Evolutionary conservation across 805 yeast genomes (phyloP), one percentile per base, ranked within the genome.

Genomic region (Debaryomyces prosopidis): DNA sequence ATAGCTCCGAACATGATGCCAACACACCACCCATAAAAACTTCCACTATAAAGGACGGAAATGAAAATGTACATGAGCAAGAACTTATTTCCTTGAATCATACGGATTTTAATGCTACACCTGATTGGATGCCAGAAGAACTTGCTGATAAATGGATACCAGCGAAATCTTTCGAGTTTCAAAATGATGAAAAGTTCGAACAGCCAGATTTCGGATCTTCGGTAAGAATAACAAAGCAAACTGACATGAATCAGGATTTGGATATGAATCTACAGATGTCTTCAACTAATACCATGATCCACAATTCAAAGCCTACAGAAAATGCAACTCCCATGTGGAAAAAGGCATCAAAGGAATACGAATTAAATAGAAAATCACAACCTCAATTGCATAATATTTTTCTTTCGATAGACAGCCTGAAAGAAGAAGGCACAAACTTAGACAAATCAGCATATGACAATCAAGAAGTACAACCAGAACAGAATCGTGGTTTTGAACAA

Each of bases 81-180:
- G 14, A n/a, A 17, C 18, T 26, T 5, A 17, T 12, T 9, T 10
- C 20, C 4, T n/a, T 16, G 10, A 15, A 12, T 12, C 23, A 28
- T 6, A 20, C 18, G 2, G 34, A 26, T 11, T 27, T 38, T 3
- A 46, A 49, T 28, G 36, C 46, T 4, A 71, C 76, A 3, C 75
- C 75, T 0, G 65, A 62, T 30, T 71, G 76, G 77, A 71, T 72
- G 75, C 76, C 76, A 0, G 46, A 63, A 10, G 73, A 59, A 32
- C 61, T 72, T 43, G 58, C 56, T 23, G 71, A 64, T 5, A 62
- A 60, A 43, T 71, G 76, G 75, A 54, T 47, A 12, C 49, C 53
- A 14, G 32, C 45, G 12, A 31, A 43, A 16, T 35, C 34, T 10
- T 17, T 23, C 30, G 23, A 40, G 14, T 18, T 31, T 6, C 36